These are phyloP conservation scores for Aleurites moluccanus DNA, from an alignment of 441 rosid species.

Conservation along the genomic window DNA sequence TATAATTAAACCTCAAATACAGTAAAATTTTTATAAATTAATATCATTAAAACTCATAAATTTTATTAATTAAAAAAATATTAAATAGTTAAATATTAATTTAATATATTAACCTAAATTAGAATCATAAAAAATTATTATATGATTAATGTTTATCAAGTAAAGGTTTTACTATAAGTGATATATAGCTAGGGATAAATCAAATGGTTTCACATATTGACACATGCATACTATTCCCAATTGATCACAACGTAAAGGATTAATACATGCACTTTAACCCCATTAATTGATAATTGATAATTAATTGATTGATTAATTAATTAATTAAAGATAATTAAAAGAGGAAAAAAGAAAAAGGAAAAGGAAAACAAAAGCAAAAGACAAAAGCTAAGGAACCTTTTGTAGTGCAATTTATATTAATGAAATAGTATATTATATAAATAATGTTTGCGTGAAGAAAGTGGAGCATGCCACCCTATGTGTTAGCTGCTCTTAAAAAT, in stretches of 20 bases:
- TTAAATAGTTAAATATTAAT: too few species aligned
- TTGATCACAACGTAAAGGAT: constrained; percentile 14
- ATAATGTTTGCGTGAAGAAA: constrained; percentile 32
- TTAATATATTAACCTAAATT: too few species aligned
- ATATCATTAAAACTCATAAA: too few species aligned
- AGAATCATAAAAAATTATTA: too few species aligned
- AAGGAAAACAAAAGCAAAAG: constrained; percentile 27
- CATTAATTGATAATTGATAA: background rate
- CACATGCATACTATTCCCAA: background rate
- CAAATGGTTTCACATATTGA: background rate
- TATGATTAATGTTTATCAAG: too few species aligned
- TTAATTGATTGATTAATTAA: background rate
- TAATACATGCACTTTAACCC: constrained; percentile 14
- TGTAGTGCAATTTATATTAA: background rate
- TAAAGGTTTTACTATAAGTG: too few species aligned
- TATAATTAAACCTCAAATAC: too few species aligned
- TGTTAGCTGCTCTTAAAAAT: constrained; percentile 32
- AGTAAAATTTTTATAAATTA: too few species aligned
- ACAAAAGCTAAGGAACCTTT: constrained; percentile 22
- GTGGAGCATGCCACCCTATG: constrained; percentile 50
- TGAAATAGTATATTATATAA: constrained; percentile 5
- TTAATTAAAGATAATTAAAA: background rate
- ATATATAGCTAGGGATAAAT: background rate
- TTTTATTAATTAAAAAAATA: too few species aligned
- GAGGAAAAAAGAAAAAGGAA: background rate